Evolutionary conservation across 2,329 filamentous ascomycete species (phyloP).

Genomic region (Septoria petroselini): DNA sequence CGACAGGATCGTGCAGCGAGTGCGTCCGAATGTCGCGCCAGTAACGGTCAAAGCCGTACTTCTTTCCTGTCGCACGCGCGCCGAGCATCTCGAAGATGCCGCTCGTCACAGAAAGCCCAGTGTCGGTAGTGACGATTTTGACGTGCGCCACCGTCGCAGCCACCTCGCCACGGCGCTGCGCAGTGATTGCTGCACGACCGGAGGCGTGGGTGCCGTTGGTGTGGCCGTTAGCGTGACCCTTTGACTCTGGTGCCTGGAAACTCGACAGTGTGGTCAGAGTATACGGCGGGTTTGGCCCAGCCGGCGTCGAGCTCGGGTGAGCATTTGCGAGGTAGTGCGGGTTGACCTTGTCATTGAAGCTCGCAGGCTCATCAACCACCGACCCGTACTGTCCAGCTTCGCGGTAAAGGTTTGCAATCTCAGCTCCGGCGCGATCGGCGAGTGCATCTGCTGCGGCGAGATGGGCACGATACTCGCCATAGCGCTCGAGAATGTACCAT

Average conservation of each 20-base stretch:
- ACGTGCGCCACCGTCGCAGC: constrained; percentile 62
- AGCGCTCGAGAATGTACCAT: constrained; percentile 63
- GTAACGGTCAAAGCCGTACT: constrained; percentile 61
- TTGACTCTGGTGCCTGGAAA: constrained; percentile 19
- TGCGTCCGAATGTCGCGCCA: constrained; percentile 67
- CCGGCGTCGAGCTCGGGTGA: constrained; percentile 13
- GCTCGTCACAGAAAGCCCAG: constrained; percentile 55
- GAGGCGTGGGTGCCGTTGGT: constrained; percentile 18
- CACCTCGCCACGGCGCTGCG: constrained; percentile 55
- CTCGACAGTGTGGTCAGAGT: constrained; percentile 22
- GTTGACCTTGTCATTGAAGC: constrained; percentile 21
- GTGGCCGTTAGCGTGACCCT: constrained; percentile 15
- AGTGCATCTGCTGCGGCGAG: constrained; percentile 59
- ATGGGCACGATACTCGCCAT: constrained; percentile 63
- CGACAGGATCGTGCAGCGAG: constrained; percentile 63
- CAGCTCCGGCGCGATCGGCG: constrained; percentile 54
- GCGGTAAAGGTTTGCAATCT: constrained; percentile 50
- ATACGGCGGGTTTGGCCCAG: constrained; percentile 24
- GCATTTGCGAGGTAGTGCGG: constrained; percentile 23
- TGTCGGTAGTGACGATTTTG: constrained; percentile 63
- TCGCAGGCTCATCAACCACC: constrained; percentile 16
- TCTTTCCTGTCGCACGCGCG: constrained; percentile 55
- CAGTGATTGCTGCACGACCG: constrained; percentile 47
- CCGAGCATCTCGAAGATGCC: constrained; percentile 65
- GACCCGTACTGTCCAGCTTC: constrained; percentile 34